Conservation (phyloP, 345 rosid genomes). For the Eucalyptus erythrocorys region DNA sequence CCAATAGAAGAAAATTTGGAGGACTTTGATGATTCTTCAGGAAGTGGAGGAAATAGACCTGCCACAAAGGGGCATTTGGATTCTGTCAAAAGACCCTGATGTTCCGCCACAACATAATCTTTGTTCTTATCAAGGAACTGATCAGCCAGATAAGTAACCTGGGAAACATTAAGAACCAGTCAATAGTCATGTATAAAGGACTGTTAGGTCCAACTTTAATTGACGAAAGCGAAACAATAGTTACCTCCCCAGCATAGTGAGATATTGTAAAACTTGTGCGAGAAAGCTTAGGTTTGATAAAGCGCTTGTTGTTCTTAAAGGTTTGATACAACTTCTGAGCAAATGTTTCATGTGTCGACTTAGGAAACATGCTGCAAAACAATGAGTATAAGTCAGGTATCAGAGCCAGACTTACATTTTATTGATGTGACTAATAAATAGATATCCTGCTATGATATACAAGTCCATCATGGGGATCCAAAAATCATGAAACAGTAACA, state of each 20-base stretch:
- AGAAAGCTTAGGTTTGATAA: constrained; percentile 96
- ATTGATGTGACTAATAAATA: background rate
- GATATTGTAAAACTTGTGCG: constrained; percentile 90
- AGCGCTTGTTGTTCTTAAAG: constrained; percentile 88
- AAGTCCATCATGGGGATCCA: background rate
- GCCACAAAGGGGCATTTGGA: constrained; percentile 74
- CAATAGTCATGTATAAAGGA: background rate
- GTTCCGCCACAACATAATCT: constrained; percentile 99
- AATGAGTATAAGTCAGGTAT: constrained; percentile 2
- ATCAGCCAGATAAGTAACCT: constrained; percentile 94
- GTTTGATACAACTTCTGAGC: constrained; percentile 98
- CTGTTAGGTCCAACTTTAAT: background rate
- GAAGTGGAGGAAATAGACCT: constrained; percentile 72
- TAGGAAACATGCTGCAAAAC: constrained; percentile 87
- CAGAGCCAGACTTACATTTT: background rate
- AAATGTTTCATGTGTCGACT: constrained; percentile 98
- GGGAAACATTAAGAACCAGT: constrained; percentile 3
- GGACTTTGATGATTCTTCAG: constrained; percentile 87
- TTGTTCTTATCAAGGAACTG: constrained; percentile 96
- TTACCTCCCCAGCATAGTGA: constrained; percentile 99
- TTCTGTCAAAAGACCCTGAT: constrained; percentile 84
- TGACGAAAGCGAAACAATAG: background rate
- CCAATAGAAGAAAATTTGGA: constrained; percentile 99
- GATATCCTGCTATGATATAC: background rate
- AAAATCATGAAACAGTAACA: background rate